A percentile compares a stretch with the other conserved stretches of the same genome.
phyloP scores from a whole-genome alignment of 164 flowering plant genomes.

The Magnolia officinalis region DNA sequence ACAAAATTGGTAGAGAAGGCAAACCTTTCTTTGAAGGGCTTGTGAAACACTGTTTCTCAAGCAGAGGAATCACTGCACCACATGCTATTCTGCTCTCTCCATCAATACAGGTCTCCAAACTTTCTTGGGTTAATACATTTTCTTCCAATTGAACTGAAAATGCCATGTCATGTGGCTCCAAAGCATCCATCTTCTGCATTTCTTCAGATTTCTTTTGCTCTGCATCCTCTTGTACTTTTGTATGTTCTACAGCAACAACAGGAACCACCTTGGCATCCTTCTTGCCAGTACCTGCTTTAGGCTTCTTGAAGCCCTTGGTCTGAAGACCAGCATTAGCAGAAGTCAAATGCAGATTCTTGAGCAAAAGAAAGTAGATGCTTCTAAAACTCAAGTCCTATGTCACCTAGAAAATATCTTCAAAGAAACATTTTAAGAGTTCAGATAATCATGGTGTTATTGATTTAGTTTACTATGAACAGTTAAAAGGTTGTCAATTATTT shows the following conservation, averaged over 20 bases:
- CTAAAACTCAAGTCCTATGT: not conserved
- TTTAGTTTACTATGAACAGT: not conserved
- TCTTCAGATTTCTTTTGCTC: constrained; percentile 18
- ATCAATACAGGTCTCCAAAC: not conserved
- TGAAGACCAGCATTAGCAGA: constrained; percentile 20
- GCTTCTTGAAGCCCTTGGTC: constrained; percentile 39
- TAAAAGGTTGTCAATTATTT: not conserved
- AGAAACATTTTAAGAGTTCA: not conserved
- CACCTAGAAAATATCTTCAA: not conserved
- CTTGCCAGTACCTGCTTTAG: constrained; percentile 25
- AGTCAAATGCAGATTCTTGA: not conserved
- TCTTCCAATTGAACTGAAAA: constrained; percentile 10
- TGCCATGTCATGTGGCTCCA: constrained; percentile 9
- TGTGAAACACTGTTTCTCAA: constrained; percentile 6
- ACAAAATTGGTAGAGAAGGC: constrained; percentile 3
- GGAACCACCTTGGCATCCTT: constrained; percentile 33
- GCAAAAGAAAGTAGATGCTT: not conserved
- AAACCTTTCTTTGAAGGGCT: constrained; percentile 34
- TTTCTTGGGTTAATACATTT: constrained; percentile 10
- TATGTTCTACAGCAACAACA: constrained; percentile 20
- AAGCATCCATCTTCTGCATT: constrained; percentile 14
- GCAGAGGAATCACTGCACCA: constrained; percentile 11
- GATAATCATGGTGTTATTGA: not conserved
- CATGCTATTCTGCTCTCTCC: not conserved
- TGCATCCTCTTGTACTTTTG: constrained; percentile 17